Percentiles rank a stretch among this genome's conserved stretches.
Conservation (phyloP, 495 filamentous ascomycete species). For the Cercophora sp. region DNA sequence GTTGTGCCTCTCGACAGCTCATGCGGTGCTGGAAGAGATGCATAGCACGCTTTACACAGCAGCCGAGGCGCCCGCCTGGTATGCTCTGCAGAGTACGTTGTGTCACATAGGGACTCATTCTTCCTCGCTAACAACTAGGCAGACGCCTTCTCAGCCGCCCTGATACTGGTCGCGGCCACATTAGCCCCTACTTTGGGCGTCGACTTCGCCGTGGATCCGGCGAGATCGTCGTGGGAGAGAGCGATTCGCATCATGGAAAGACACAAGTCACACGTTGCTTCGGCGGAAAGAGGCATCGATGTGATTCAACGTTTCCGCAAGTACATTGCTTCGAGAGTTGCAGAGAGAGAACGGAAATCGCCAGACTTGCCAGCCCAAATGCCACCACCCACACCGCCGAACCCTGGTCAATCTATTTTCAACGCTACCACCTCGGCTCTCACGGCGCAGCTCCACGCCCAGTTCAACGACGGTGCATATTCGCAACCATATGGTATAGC, state of each 20-base stretch:
- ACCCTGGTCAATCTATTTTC: no score
- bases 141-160: constrained; percentile 18
- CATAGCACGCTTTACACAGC: constrained; percentile 3
- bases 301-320: constrained; percentile 8
- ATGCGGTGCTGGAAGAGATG: constrained; percentile 20
- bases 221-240: constrained; percentile 17
- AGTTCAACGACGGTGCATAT: no score
- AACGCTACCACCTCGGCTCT: no score
- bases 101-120: not conserved
- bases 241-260: constrained; percentile 14
- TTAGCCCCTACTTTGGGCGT: constrained; percentile 13
- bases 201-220: constrained; percentile 10
- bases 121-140: not conserved
- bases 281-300: constrained; percentile 13
- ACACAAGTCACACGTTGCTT: constrained; percentile 11
- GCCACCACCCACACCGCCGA: no score
- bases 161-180: constrained; percentile 15
- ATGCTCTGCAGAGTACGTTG: constrained; percentile 19
- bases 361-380: no score
- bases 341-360: no score
- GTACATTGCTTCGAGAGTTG: not conserved
- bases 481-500: not conserved
- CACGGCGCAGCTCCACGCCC: no score
- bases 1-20: constrained; percentile 15
- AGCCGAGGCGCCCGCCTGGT: constrained; percentile 9